These are phyloP conservation scores for Oryza meyeriana DNA, from an alignment of 176 grass and related monocot species.

Conservation along the genomic window DNA sequence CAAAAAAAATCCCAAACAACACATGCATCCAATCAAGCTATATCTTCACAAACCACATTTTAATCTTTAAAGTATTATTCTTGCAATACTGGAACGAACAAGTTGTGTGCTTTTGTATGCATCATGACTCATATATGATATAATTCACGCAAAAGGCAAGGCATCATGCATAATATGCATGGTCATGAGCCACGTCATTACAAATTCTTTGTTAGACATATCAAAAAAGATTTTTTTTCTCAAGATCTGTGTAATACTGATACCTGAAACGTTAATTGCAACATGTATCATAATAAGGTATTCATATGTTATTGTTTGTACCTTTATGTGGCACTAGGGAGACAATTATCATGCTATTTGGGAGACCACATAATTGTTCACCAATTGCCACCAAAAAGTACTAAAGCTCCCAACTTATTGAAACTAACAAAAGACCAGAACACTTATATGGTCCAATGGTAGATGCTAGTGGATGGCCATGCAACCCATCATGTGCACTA, in stretches of 20 bases:
- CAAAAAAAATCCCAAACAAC: background rate
- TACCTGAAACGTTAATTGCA: background rate
- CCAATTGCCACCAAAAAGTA: conserved; percentile 15
- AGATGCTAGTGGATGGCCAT: conserved; percentile 16
- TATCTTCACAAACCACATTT: background rate
- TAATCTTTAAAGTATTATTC: background rate
- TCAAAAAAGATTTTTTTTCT: background rate
- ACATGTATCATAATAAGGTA: background rate
- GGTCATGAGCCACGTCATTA: background rate
- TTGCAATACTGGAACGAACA: background rate
- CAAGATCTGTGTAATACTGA: background rate
- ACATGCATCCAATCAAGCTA: background rate
- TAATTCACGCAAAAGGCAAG: background rate
- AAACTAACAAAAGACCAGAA: background rate
- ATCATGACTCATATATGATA: background rate
- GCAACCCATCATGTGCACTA: background rate
- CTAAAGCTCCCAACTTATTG: conserved; percentile 8
- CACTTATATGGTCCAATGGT: background rate
- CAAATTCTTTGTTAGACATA: background rate
- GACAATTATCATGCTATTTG: conserved; percentile 14
- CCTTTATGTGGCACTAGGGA: conserved; percentile 20
- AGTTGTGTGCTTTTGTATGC: background rate
- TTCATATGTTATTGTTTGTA: background rate
- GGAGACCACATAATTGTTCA: conserved; percentile 14
- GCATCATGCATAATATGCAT: background rate